A percentile compares a stretch with the other conserved stretches of the same genome.
These are phyloP conservation scores for Kondoa subrosea DNA, from an alignment of 768 basidiomycete genomes.

Conservation along the genomic window DNA sequence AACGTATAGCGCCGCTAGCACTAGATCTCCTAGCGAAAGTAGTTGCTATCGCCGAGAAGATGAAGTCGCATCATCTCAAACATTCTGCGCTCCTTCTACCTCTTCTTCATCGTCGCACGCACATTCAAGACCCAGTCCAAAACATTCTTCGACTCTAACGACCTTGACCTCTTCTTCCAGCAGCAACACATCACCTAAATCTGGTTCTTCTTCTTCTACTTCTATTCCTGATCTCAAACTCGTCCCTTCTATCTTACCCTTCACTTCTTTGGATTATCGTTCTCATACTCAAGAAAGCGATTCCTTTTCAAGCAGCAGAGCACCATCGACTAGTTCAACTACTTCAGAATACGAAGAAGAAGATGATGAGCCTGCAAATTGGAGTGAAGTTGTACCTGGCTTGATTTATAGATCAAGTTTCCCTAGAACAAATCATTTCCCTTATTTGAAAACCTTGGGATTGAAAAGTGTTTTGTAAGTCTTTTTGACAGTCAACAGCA, in stretches of 20 bases:
- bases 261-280: background rate
- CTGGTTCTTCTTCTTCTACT: background rate
- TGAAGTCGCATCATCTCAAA: background rate
- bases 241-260: background rate
- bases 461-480: slow-evolving; percentile 35
- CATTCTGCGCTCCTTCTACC: background rate
- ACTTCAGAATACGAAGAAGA: slow-evolving; percentile 1
- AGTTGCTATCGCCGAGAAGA: too few species aligned
- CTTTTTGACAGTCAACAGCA: background rate
- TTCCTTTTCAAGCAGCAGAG: background rate
- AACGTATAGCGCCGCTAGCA: background rate
- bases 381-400: slow-evolving; percentile 29
- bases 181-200: background rate
- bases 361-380: slow-evolving; percentile 32
- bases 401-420: slow-evolving; percentile 32
- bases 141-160: too few species aligned
- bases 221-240: background rate
- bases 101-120: too few species aligned
- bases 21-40: too few species aligned
- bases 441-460: slow-evolving; percentile 32
- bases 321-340: background rate
- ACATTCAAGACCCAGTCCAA: too few species aligned
- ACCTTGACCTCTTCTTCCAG: too few species aligned
- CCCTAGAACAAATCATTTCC: slow-evolving; percentile 32
- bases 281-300: too few species aligned